Base-by-base conservation (phyloP, 345 rosid species). In the Salix koriyanagi region DNA sequence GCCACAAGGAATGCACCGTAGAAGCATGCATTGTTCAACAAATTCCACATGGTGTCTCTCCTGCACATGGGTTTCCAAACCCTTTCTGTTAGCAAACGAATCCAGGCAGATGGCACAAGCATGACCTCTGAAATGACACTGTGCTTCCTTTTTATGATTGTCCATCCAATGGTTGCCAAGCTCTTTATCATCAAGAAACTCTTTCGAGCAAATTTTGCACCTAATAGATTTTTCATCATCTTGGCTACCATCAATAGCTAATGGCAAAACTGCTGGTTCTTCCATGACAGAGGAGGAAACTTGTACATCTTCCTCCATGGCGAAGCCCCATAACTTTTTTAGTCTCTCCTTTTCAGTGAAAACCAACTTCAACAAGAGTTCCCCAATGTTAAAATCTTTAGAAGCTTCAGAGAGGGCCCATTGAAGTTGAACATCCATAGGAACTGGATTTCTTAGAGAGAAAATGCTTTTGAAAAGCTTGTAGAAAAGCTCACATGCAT, bases 371-470 rank as follows among this genome's bases (percentile, higher is more conserved):
- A 87, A 78, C 76, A 96, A 85, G 82, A 89, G 79, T 41, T 87
- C 88, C 67, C 97, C 97, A 15, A 94, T 87, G 23, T 84, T 71
- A 71, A 74, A 81, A 68, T 87, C 84, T 82, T 91, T 91, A 42
- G 97, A 90, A 80, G 98, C 97, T 87, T 96, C 98, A 77, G 96
- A 69, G 79, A 92, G 78, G 72, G 98, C 99, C 99, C 99, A 96
- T 60, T 94, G 92, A 69, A 96, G 88, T 80, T 94, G 98, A 78
- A 90, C 87, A 28, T 92, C 98, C 90, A 91, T 77, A 21, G 98
- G 97, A 77, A 92, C 98, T 1, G 97, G 90, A 86, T 96, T 96
- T 87, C 97, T 89, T 26, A 92, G 82, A 34, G 98, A 94, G 50
- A 92, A 83, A 76, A 96, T 87, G 80, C 97, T 96, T 84, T 91